Percentiles rank a stretch among this genome's conserved stretches.
phyloP scores from a whole-genome alignment of 257 asterid genomes.

The Solanum peruvianum region DNA sequence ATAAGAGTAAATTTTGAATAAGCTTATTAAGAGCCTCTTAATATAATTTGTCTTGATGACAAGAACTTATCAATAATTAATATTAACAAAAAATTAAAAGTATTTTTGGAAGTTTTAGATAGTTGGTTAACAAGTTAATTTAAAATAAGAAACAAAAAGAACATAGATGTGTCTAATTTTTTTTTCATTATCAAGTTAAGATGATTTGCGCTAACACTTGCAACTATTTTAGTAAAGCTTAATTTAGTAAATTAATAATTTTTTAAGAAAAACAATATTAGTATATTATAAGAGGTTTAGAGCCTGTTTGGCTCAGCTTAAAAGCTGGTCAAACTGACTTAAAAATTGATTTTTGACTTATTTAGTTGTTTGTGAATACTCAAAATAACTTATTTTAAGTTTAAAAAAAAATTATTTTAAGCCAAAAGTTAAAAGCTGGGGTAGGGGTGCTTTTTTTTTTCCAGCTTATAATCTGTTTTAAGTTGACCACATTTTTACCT shows the following conservation, averaged over 20 bases:
- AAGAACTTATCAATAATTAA: neutral
- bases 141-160: neutral
- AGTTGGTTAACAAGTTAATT: neutral
- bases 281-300: neutral
- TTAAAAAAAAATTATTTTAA: too few relatives aligned
- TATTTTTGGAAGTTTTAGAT: neutral
- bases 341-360: too few relatives aligned
- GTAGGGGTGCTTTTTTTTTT: too few relatives aligned
- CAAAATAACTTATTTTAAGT: too few relatives aligned
- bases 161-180: neutral
- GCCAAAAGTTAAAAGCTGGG: too few relatives aligned
- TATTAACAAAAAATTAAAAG: neutral
- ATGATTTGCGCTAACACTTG: neutral
- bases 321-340: too few relatives aligned
- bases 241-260: neutral
- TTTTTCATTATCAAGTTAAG: neutral
- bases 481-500: too few relatives aligned
- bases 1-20: neutral
- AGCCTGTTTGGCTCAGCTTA: too few relatives aligned
- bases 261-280: neutral
- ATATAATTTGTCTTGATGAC: neutral
- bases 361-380: too few relatives aligned
- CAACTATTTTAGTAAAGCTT: neutral
- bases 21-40: neutral
- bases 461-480: too few relatives aligned